phyloP scores from a whole-genome alignment of 1,139 yeast genomes.

The Kodamaea suecica region DNA sequence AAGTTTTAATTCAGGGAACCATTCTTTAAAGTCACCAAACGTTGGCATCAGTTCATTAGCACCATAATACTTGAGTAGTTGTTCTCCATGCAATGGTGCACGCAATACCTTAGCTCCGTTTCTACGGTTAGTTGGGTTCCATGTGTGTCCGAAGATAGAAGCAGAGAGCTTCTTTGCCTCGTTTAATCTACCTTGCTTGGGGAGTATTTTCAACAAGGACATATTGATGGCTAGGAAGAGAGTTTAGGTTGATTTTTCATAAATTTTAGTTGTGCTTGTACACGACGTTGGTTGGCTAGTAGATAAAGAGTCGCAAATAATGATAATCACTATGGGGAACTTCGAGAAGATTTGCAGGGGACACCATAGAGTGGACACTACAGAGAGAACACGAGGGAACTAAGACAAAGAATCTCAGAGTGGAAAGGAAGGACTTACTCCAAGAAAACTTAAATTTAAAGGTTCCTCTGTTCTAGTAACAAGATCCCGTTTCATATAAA shows the following conservation, averaged over 20 bases:
- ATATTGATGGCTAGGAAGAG: conserved; percentile 5
- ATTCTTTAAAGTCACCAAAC: conserved; percentile 54
- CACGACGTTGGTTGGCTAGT: background rate
- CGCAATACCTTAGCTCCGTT: conserved; percentile 77
- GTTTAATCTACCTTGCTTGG: conserved; percentile 45
- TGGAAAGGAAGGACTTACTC: too few species aligned
- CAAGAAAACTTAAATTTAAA: too few species aligned
- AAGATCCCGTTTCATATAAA: too few species aligned
- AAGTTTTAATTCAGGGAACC: conserved; percentile 59
- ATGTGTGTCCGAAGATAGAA: conserved; percentile 49
- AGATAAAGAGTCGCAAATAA: too few species aligned
- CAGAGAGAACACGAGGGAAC: too few species aligned
- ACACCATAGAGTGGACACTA: too few species aligned
- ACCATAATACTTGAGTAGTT: conserved; percentile 72
- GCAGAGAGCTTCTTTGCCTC: conserved; percentile 58
- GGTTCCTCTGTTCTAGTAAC: too few species aligned
- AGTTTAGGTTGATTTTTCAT: background rate
- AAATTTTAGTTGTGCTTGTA: background rate
- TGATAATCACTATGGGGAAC: too few species aligned
- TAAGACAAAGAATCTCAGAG: too few species aligned
- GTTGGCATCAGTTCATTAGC: conserved; percentile 62
- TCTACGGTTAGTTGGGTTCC: conserved; percentile 65
- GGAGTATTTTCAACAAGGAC: conserved; percentile 20
- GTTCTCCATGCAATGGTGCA: conserved; percentile 73
- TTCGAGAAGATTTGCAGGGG: too few species aligned